Evolutionary conservation across 331 rosid genomes (phyloP), one percentile per base, ranked within the genome.

Genomic region (Dryas integrifolia): DNA sequence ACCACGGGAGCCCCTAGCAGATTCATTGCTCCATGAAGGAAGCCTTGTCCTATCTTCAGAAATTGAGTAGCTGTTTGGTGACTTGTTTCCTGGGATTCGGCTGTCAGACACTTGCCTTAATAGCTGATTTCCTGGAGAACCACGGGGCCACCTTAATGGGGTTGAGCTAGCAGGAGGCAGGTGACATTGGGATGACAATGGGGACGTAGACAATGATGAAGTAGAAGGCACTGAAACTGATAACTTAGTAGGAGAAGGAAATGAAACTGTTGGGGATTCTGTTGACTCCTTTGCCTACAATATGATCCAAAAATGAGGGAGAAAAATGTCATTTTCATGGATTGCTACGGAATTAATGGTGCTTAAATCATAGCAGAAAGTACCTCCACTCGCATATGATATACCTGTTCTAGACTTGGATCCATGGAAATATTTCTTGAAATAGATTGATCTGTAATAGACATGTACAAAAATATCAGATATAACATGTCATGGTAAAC

Each of bases 21-120:
- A 85, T 77, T 86, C 92, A 72, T 86, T 90, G 89, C 92, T 81
- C 82, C 87, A 83, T 10, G 93, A 77, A 35, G 96, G 92, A 61
- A 74, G 82, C 60, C 30, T 76, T 43, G 82, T 80, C 86, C 80
- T 91, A 77, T 87, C 97, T 81, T 93, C 98, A 24, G 91, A 79
- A 56, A 72, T 82, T 77, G 83, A 72, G 57, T 55, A 78, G 82
- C 78, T 85, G 81, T 72, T 79, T 16, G 92, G 92, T 58, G 96
- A 81, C 81, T 89, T 93, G 47, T 78, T 56, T 70, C 86, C 95
- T 16, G 85, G 82, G 70, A 86, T 72, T 72, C 65, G 91, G 72
- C 87, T 63, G 53, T 86, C 89, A 75, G 97, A 90, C 60, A 73
- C 96, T 77, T 88, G 92, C 67, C 81, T 75, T 26, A 77, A 73